Evolutionary conservation across 2,329 filamentous ascomycete genomes (phyloP).

Genomic region (Venturia effusa): DNA sequence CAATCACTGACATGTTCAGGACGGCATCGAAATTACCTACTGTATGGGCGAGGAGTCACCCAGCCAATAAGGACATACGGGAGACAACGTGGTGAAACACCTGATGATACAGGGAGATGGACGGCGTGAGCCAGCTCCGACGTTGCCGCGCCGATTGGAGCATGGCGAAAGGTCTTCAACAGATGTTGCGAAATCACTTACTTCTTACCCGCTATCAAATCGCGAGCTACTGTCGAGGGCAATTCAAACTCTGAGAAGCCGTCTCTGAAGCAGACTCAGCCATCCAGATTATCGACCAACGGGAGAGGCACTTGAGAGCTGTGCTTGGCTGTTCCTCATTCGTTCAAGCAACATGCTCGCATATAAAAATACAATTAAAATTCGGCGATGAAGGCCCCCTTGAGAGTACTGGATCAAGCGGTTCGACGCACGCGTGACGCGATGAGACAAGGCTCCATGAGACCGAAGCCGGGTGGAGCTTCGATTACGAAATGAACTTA

Average conservation of each 20-base stretch:
- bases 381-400: no score
- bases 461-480: neutral
- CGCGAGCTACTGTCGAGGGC: no score
- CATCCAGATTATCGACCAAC: no score
- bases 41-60: conserved; percentile 35
- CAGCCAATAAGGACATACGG: neutral
- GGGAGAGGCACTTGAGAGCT: no score
- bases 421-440: no score
- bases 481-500: neutral
- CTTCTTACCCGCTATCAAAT: neutral
- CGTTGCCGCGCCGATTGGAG: neutral
- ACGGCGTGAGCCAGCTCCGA: neutral
- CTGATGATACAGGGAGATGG: neutral
- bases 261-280: no score
- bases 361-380: no score
- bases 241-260: neutral
- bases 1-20: conserved; percentile 29
- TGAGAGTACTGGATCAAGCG: no score
- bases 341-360: no score
- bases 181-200: neutral
- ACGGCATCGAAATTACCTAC: conserved; percentile 55
- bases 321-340: no score
- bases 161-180: neutral
- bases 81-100: neutral
- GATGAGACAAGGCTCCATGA: no score